A percentile compares a stretch with the other conserved stretches of the same genome.
Evolutionary conservation across 2,329 filamentous ascomycete species (phyloP).

Genomic region (Cladosporium sp.): DNA sequence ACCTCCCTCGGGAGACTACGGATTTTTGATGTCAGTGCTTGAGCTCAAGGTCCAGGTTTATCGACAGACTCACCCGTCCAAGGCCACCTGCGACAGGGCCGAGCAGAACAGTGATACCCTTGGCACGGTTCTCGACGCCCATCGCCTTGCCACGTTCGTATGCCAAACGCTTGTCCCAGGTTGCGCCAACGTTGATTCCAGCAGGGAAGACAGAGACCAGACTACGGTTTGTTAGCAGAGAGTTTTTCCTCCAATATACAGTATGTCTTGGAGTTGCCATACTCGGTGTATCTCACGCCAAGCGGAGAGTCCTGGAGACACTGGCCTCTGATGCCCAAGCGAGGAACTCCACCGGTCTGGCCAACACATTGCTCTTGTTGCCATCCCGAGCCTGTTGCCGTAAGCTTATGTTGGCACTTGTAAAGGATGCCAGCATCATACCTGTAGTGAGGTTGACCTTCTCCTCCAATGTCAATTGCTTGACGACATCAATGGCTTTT

Average conservation of each 20-base stretch:
- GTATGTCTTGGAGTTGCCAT: not conserved
- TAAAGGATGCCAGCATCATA: constrained; percentile 28
- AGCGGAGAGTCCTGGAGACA: constrained; percentile 85
- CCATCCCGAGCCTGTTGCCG: constrained; percentile 50
- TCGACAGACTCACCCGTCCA: constrained; percentile 46
- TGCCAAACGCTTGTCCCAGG: constrained; percentile 60
- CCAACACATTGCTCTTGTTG: constrained; percentile 71
- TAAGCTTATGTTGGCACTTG: constrained; percentile 7
- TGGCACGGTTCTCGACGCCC: constrained; percentile 66
- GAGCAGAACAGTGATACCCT: constrained; percentile 40
- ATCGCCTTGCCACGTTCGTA: constrained; percentile 64
- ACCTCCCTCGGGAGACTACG: constrained; percentile 56
- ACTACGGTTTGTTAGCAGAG: constrained; percentile 24
- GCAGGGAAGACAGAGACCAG: constrained; percentile 33
- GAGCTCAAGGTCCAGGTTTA: not conserved
- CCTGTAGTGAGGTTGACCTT: constrained; percentile 34
- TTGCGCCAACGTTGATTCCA: constrained; percentile 31
- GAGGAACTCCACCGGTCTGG: constrained; percentile 64
- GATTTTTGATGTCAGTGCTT: not conserved
- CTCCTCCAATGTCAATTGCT: constrained; percentile 30
- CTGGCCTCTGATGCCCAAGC: constrained; percentile 66
- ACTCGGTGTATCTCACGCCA: constrained; percentile 70
- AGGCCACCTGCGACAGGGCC: constrained; percentile 70
- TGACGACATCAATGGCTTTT: constrained; percentile 29
- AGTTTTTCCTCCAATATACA: no score